Evolutionary conservation across 371 early-diverging fungal species (phyloP).

Genomic region (Mucor indicus): DNA sequence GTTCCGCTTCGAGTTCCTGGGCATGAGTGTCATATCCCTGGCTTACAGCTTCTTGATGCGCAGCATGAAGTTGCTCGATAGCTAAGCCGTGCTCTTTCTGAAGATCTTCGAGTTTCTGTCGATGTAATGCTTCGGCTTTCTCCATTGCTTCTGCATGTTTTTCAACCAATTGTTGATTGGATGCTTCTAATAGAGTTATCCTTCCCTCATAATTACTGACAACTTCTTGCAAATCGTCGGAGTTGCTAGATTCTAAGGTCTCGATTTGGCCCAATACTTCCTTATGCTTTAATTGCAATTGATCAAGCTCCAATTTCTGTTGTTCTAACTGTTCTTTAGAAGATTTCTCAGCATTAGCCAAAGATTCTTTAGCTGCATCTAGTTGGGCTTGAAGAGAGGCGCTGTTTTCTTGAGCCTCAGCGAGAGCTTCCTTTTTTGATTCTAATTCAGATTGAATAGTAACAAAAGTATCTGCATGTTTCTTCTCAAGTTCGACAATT

Average conservation of each 20-base stretch:
- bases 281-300: slow-evolving; percentile 8
- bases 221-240: slow-evolving; percentile 10
- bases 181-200: slow-evolving; percentile 3
- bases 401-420: neutral
- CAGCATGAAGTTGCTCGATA: too few relatives aligned
- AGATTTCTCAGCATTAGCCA: slow-evolving; percentile 1
- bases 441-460: neutral
- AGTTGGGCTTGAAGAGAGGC: neutral
- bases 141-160: neutral
- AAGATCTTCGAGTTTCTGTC: too few relatives aligned
- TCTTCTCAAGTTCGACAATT: neutral
- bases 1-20: neutral
- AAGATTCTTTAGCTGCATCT: neutral
- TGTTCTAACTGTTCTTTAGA: neutral
- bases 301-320: neutral
- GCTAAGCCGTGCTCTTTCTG: too few relatives aligned
- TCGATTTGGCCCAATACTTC: slow-evolving; percentile 13
- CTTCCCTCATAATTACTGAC: slow-evolving; percentile 14
- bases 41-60: too few relatives aligned
- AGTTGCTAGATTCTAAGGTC: slow-evolving; percentile 4
- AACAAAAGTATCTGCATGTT: neutral
- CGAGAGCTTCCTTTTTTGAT: neutral
- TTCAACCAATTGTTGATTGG: neutral
- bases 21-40: too few relatives aligned
- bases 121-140: too few relatives aligned